Conservation (phyloP, 2,329 filamentous ascomycete species). For the Penicillium sp. region DNA sequence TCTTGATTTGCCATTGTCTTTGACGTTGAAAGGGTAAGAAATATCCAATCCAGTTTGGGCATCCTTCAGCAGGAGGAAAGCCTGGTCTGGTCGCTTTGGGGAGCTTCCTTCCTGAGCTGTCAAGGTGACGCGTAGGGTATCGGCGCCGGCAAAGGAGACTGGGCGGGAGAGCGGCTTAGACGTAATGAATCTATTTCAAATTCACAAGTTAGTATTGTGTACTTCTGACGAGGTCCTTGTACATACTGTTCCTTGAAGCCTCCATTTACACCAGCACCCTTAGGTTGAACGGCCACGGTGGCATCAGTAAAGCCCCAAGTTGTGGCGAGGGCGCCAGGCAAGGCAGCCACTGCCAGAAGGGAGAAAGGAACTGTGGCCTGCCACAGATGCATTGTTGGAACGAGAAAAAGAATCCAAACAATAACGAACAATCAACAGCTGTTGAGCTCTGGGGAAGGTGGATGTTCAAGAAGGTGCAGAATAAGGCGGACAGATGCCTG, state of each 20-base stretch:
- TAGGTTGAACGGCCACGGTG: constrained; percentile 57
- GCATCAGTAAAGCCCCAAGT: constrained; percentile 63
- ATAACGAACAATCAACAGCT: constrained; percentile 5
- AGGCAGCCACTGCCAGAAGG: constrained; percentile 36
- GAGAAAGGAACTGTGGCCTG: constrained; percentile 35
- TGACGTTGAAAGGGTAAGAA: constrained; percentile 77
- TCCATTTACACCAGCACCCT: constrained; percentile 55
- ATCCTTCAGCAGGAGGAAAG: constrained; percentile 81
- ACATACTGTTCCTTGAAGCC: constrained; percentile 56
- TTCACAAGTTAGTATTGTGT: constrained; percentile 8
- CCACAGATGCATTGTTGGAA: constrained; percentile 39
- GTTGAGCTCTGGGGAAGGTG: constrained; percentile 9
- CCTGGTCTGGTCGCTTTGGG: constrained; percentile 84
- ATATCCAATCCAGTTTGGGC: constrained; percentile 72
- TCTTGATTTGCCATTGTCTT: constrained; percentile 81
- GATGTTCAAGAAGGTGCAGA: constrained; percentile 21
- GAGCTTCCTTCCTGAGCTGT: constrained; percentile 76
- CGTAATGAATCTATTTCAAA: constrained; percentile 52
- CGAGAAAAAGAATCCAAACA: constrained; percentile 6
- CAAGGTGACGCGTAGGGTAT: constrained; percentile 76
- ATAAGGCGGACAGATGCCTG: constrained; percentile 23
- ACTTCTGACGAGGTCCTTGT: not conserved
- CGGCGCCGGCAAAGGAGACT: constrained; percentile 62
- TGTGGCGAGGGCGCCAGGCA: constrained; percentile 46
- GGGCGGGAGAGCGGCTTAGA: constrained; percentile 60